Evolutionary conservation across 805 yeast species (phyloP), one percentile per base, ranked within the genome.

Genomic region (Candida oleophila): DNA sequence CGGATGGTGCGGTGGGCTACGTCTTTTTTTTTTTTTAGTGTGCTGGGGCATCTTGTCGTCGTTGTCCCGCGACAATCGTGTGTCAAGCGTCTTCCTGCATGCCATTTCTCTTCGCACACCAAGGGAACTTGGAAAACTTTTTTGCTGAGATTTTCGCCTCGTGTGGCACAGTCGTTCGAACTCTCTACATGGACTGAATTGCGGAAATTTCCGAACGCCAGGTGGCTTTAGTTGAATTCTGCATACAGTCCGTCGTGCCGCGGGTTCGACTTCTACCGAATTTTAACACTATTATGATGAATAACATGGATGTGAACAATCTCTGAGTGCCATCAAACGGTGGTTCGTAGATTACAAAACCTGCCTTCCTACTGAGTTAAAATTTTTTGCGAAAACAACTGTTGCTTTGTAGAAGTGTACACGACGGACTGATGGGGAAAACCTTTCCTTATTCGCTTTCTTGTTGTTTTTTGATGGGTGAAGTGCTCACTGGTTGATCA

Each of bases 281-380:
- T 42, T 25, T 45, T 45, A 44, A 46, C 50, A 44, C 49, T 64
- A 60, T 55, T 47, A 57, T 71, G 77, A 71, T 71, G 77, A 71
- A 55, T 54, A 67, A 66, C 60, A 71, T 56, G 75, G 76, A 70
- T 71, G 77, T 71, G 77, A 71, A 71, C 77, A 71, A 71, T 71
- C 77, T 69, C 76, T 71, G 75, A 71, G 74, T 62, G 55, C 47
- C 46, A 56, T 52, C 74, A 61, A 46, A 71, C 74, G 74, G 57
- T 58, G 49, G 40, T 53, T 56, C 73, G 55, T 69, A 55, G 76
- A 71, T 71, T 71, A 71, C 56, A 71, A 66, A 64, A 59, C 75
- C 74, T 69, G 77, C 77, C 77, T 71, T 71, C 77, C 77, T 71
- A 69, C 77, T 71, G 77, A 71, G 43, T 59, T 48, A 49, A 55